Percentiles rank a stretch among this genome's conserved stretches.
Conservation (phyloP, 306 rosid species). For the Ziziphus jujuba region DNA sequence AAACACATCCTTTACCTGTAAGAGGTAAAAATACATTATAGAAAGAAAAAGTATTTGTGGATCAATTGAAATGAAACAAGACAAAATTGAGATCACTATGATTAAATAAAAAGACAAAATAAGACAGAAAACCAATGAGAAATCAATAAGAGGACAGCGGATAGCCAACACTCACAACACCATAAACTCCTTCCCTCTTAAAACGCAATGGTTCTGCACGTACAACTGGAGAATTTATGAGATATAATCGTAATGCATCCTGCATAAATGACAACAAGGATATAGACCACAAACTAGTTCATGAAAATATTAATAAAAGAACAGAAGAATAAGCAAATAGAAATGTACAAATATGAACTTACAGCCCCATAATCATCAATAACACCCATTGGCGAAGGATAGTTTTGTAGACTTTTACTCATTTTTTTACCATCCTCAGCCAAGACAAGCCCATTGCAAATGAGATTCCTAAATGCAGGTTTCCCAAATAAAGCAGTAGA, state of each 20-base stretch:
- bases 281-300: not conserved
- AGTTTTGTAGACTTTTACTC: conserved; percentile 94
- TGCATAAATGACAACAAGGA: conserved; percentile 28
- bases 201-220: conserved; percentile 94
- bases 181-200: conserved; percentile 95
- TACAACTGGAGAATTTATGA: conserved; percentile 93
- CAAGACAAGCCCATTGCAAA: conserved; percentile 96
- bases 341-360: conserved; percentile 30
- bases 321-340: not conserved
- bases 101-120: not conserved
- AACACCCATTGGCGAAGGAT: conserved; percentile 88
- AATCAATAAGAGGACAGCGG: not conserved
- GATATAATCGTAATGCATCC: conserved; percentile 92
- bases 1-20: conserved; percentile 91
- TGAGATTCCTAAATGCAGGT: conserved; percentile 91
- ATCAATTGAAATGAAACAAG: conserved; percentile 4
- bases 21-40: conserved; percentile 2
- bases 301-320: not conserved
- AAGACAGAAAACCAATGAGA: not conserved
- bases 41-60: not conserved
- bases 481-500: conserved; percentile 88
- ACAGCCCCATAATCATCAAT: conserved; percentile 88
- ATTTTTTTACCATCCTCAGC: conserved; percentile 97
- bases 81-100: not conserved
- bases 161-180: conserved; percentile 74